Conservation (phyloP, 163 green algal species). For the Scenedesmus sp. region DNA sequence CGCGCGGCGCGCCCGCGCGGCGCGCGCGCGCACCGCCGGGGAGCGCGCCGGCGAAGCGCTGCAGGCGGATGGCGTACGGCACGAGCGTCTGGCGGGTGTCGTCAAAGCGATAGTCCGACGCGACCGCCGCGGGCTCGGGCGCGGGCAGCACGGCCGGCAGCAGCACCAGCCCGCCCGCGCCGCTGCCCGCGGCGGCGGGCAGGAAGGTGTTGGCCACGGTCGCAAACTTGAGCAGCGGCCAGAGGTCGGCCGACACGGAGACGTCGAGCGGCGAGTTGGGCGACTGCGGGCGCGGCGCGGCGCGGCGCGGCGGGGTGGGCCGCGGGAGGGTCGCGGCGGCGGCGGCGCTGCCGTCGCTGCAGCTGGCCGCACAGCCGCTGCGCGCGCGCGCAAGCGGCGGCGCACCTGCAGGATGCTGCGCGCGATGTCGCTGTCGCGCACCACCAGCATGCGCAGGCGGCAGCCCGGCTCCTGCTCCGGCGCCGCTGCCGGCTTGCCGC, state of each 20-base stretch:
- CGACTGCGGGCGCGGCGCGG: neutral
- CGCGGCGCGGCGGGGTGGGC: neutral
- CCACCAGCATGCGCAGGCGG: conserved; percentile 23
- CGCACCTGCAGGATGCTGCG: conserved; percentile 30
- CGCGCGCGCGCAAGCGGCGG: neutral
- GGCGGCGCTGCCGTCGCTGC: too few species aligned
- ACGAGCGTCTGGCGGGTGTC: conserved; percentile 16
- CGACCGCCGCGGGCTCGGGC: neutral
- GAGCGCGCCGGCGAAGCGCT: conserved; percentile 17
- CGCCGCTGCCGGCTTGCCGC: neutral
- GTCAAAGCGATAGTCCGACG: conserved; percentile 27
- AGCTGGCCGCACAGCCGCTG: too few species aligned
- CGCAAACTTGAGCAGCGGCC: conserved; percentile 34
- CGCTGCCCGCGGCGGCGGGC: neutral
- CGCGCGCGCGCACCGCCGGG: conserved; percentile 1
- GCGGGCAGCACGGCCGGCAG: conserved; percentile 39
- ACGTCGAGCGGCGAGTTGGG: conserved; percentile 36
- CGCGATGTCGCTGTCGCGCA: conserved; percentile 16
- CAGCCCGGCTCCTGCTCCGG: neutral
- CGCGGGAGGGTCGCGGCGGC: neutral
- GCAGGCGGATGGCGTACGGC: conserved; percentile 9
- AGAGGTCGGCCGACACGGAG: neutral
- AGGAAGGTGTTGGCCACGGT: conserved; percentile 37
- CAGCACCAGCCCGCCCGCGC: conserved; percentile 24
- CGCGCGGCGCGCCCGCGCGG: too few species aligned